These are phyloP conservation scores for Draba incana DNA, from an alignment of 345 rosid species.

Conservation along the genomic window DNA sequence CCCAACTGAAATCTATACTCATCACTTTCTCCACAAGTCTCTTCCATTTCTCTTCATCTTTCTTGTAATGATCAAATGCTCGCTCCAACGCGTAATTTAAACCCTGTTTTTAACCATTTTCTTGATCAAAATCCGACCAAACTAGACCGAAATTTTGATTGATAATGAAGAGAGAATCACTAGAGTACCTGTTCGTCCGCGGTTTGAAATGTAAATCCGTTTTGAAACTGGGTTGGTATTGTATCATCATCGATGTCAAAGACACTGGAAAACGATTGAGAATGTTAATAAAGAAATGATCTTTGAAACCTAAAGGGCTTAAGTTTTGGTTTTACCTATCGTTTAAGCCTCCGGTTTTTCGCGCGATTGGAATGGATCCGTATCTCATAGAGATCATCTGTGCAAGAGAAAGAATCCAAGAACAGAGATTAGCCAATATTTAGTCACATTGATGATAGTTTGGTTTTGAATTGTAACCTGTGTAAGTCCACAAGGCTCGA, in stretches of 20 bases:
- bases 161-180: conserved; percentile 1
- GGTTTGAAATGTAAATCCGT: conserved; percentile 70
- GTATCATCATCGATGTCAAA: conserved; percentile 84
- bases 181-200: conserved; percentile 79
- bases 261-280: conserved; percentile 52
- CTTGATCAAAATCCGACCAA: no score
- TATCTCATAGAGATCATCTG: conserved; percentile 98
- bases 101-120: conserved; percentile 49
- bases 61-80: conserved; percentile 63
- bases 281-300: conserved; percentile 10
- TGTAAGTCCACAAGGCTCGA: conserved; percentile 99
- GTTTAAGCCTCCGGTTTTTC: conserved; percentile 92
- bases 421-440: background rate
- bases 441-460: conserved; percentile 9
- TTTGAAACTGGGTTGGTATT: conserved; percentile 65
- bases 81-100: conserved; percentile 69
- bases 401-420: conserved; percentile 16
- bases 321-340: conserved; percentile 64
- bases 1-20: conserved; percentile 90
- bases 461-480: conserved; percentile 57
- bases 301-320: conserved; percentile 22
- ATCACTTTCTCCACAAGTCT: conserved; percentile 74
- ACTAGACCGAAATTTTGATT: no score
- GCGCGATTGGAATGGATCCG: conserved; percentile 81
- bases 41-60: conserved; percentile 59